Evolutionary conservation across 2,329 filamentous ascomycete species (phyloP), one percentile per base, ranked within the genome.

Genomic region (Fusarium equiseti): DNA sequence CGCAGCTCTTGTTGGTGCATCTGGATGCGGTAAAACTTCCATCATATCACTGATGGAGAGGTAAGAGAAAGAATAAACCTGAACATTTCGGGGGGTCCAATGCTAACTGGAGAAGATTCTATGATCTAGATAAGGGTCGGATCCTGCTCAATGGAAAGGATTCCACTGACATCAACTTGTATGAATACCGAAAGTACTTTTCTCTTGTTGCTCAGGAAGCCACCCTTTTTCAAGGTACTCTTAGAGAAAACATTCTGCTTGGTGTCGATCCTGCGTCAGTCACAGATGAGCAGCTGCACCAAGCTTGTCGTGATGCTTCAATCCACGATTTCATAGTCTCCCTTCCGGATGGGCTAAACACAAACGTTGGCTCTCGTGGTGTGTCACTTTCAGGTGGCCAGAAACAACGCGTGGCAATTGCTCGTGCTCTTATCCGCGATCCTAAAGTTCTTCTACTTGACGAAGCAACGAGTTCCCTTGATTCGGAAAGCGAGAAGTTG

Each of bases 171-270:
- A 77, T 93, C 55, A 87, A 90, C 59, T 83, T 91, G 0, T 84
- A 84, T 64, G 80, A 85, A 20, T 93, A 93, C 76, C 87, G 92
- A 43, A 84, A 85, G 59, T 81, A 88, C 38, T 83, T 94, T 15
- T 90, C 91, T 3, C 85, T 95, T 0, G 92, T 95, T 1, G 89
- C 91, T 6, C 92, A 95, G 78, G 92, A 95, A 76, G 86, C 92
- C 11, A 90, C 89, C 0, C 84, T 95, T 0, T 94, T 92, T 75
- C 89, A 90, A 77, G 90, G 89, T 15, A 89, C 88, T 1, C 85
- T 94, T 22, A 85, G 88, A 20, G 91, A 94, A 65, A 93, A 93
- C 72, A 88, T 93, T 55, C 78, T 90, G 3, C 83, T 93, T 0
- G 91, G 90, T 20, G 87, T 93, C 22, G 81, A 86, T 31, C 84